A percentile compares a stretch with the other conserved stretches of the same genome.
Conservation (phyloP, 306 rosid genomes). For the Parietaria judaica region DNA sequence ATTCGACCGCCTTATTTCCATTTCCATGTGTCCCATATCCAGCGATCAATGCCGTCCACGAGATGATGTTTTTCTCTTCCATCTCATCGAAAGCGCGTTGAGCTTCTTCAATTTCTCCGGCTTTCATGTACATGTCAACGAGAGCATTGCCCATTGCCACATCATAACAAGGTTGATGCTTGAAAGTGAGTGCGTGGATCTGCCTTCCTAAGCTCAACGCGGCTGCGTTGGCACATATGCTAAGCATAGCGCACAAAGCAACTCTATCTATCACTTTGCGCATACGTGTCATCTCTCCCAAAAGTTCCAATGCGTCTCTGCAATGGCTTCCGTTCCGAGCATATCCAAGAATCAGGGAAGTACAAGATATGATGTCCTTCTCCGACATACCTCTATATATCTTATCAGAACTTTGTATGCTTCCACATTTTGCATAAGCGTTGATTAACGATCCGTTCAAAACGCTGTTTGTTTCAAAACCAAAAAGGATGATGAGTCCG, state of each 20-base stretch:
- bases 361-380: conserved; percentile 26
- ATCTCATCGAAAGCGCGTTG: conserved; percentile 22
- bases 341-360: conserved; percentile 22
- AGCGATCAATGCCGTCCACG: conserved; percentile 26
- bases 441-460: conserved; percentile 24
- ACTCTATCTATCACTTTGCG: conserved; percentile 16
- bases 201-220: conserved; percentile 30
- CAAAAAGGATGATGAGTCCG: conserved; percentile 22
- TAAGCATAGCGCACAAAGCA: conserved; percentile 27
- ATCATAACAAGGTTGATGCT: conserved; percentile 20
- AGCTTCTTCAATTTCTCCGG: conserved; percentile 27
- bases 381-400: conserved; percentile 20
- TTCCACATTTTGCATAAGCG: conserved; percentile 30
- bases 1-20: conserved; percentile 24
- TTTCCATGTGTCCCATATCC: conserved; percentile 30
- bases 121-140: conserved; percentile 30
- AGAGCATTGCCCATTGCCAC: conserved; percentile 33
- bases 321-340: conserved; percentile 16
- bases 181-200: conserved; percentile 21
- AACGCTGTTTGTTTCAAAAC: conserved; percentile 17
- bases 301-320: conserved; percentile 12
- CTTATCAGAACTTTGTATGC: conserved; percentile 14
- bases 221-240: conserved; percentile 21
- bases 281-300: conserved; percentile 17
- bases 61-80: conserved; percentile 25